phyloP scores from a whole-genome alignment of 129 eudicot genomes.

The Ambrosia artemisiifolia region DNA sequence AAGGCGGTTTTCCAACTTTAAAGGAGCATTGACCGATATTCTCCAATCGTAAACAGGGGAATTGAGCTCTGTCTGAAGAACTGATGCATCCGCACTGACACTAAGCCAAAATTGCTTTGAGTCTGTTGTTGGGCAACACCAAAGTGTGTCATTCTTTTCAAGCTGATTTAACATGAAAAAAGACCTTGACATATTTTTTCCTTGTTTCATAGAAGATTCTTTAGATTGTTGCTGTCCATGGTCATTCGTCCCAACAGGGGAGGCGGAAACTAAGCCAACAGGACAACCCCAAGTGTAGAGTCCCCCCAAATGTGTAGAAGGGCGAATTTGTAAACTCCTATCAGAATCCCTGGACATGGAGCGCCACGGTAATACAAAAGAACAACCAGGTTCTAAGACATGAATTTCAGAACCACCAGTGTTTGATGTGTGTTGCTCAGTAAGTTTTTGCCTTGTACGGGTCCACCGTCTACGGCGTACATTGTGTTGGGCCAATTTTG shows the following conservation, averaged over 20 bases:
- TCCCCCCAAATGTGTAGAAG: constrained; percentile 39
- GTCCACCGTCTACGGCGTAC: constrained; percentile 57
- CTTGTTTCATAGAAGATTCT: constrained; percentile 58
- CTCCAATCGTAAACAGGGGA: constrained; percentile 96
- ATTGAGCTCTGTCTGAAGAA: constrained; percentile 89
- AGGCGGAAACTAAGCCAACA: constrained; percentile 37
- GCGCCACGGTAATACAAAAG: constrained; percentile 76
- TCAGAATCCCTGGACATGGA: constrained; percentile 61
- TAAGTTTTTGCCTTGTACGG: constrained; percentile 48
- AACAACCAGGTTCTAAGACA: constrained; percentile 55
- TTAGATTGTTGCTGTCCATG: constrained; percentile 52
- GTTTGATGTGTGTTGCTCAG: constrained; percentile 20
- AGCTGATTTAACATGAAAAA: constrained; percentile 62
- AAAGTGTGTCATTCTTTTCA: constrained; percentile 81
- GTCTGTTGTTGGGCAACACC: constrained; percentile 53
- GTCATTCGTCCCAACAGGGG: constrained; percentile 36
- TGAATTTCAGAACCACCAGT: constrained; percentile 29
- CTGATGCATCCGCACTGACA: constrained; percentile 84
- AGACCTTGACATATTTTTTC: constrained; percentile 40
- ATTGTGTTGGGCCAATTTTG: constrained; percentile 39
- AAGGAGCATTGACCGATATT: constrained; percentile 78
- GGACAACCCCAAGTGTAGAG: constrained; percentile 77
- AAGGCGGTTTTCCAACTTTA: constrained; percentile 93
- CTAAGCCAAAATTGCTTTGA: constrained; percentile 77
- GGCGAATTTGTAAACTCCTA: constrained; percentile 74